phyloP scores from a whole-genome alignment of 441 rosid species.

The Capsella rubella region DNA sequence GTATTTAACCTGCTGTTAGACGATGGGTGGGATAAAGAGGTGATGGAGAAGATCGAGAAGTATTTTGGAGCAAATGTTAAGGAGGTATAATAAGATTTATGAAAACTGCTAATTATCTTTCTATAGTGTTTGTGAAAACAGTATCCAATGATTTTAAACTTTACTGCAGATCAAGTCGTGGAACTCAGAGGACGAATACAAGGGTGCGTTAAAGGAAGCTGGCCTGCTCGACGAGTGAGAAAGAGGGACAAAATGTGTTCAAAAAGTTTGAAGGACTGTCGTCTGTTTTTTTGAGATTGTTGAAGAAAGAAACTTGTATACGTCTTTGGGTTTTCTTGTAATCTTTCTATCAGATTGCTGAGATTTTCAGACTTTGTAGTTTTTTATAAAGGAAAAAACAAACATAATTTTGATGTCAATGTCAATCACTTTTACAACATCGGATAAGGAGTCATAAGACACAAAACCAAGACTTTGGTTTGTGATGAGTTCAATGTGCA shows the following conservation, averaged over 20 bases:
- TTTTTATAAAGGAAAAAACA: not conserved
- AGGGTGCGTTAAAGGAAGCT: conserved; percentile 65
- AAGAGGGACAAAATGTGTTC: conserved; percentile 1
- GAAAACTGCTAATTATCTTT: not conserved
- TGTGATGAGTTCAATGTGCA: conserved; percentile 1
- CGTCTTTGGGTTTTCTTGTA: conserved; percentile 13
- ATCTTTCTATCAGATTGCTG: conserved; percentile 10
- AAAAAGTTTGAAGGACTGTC: not conserved
- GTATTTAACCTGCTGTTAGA: conserved; percentile 75
- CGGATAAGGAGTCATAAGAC: not conserved
- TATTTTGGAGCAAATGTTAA: conserved; percentile 57
- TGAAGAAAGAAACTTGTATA: conserved; percentile 6
- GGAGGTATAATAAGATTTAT: conserved; percentile 57
- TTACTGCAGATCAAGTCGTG: conserved; percentile 64
- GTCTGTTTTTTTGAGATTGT: conserved; percentile 5
- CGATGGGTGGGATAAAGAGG: conserved; percentile 49
- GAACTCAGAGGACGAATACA: conserved; percentile 70
- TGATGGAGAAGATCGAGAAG: conserved; percentile 78
- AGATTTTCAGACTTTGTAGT: conserved; percentile 19
- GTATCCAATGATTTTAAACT: conserved; percentile 1
- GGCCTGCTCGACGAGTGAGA: conserved; percentile 57
- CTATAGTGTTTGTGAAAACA: not conserved
- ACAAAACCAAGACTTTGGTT: not conserved
- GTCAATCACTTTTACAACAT: conserved; percentile 24
- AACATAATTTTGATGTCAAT: conserved; percentile 12